Conservation (phyloP, 1,139 yeast species). For the Petasospora fabianii region DNA sequence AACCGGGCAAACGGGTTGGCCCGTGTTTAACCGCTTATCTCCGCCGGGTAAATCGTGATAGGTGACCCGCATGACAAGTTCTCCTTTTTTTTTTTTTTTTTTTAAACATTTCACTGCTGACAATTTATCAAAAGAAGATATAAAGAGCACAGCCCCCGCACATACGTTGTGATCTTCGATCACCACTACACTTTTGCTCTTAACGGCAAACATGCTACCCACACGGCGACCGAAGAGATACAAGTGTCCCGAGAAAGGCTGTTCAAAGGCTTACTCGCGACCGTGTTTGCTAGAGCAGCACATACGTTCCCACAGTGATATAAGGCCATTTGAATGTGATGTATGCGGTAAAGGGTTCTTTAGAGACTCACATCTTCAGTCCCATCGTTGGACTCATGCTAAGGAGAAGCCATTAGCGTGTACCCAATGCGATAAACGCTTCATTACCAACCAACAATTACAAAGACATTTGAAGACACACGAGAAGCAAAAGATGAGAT, state of each 20-base stretch:
- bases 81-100: too few species aligned
- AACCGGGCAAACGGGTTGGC: too few species aligned
- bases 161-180: background rate
- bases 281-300: slow-evolving; percentile 58
- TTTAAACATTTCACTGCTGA: too few species aligned
- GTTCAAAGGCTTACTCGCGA: slow-evolving; percentile 45
- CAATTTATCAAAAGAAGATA: too few species aligned
- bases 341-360: slow-evolving; percentile 73
- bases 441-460: slow-evolving; percentile 69
- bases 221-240: slow-evolving; percentile 35
- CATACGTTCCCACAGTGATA: slow-evolving; percentile 74
- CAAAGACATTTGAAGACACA: slow-evolving; percentile 75
- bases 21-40: too few species aligned
- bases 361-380: slow-evolving; percentile 60
- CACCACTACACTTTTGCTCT: background rate
- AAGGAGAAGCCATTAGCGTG: slow-evolving; percentile 63
- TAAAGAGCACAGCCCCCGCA: background rate
- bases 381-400: slow-evolving; percentile 64
- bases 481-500: slow-evolving; percentile 8
- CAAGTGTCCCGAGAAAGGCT: slow-evolving; percentile 34
- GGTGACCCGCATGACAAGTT: too few species aligned
- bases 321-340: slow-evolving; percentile 75
- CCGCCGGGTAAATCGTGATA: too few species aligned
- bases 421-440: slow-evolving; percentile 57
- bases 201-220: slow-evolving; percentile 2